These are phyloP conservation scores for Fusarium poae DNA, from an alignment of 2,329 filamentous ascomycete genomes.

Conservation along the genomic window DNA sequence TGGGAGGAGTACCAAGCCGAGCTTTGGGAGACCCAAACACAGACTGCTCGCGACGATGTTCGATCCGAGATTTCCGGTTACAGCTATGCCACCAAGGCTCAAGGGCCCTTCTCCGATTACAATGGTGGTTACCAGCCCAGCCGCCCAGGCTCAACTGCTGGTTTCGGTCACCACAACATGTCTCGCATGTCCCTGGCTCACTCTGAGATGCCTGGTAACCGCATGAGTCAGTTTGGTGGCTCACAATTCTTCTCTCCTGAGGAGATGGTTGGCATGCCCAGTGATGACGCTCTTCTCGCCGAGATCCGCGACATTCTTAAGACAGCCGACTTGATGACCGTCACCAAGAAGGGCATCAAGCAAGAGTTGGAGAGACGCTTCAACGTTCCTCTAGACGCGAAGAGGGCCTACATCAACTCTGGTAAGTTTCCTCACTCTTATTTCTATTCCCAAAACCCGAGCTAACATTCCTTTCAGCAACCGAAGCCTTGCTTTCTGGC, in stretches of 20 bases:
- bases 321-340: conserved; percentile 94
- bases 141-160: conserved; percentile 68
- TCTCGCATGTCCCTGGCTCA: conserved; percentile 85
- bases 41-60: conserved; percentile 84
- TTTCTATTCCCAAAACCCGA: background rate
- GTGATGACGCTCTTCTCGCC: conserved; percentile 87
- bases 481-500: conserved; percentile 82
- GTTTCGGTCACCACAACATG: conserved; percentile 59
- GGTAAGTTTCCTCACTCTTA: conserved; percentile 65
- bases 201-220: conserved; percentile 73
- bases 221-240: conserved; percentile 71
- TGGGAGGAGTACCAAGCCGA: conserved; percentile 99
- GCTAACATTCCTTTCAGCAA: conserved; percentile 64
- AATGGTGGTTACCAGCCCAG: conserved; percentile 72
- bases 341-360: conserved; percentile 99
- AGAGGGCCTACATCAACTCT: conserved; percentile 93
- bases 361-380: conserved; percentile 91
- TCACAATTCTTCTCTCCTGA: conserved; percentile 71
- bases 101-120: conserved; percentile 76
- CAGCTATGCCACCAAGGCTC: conserved; percentile 91
- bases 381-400: conserved; percentile 85
- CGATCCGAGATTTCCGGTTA: conserved; percentile 92
- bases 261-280: conserved; percentile 81
- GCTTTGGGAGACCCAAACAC: conserved; percentile 94
- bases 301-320: conserved; percentile 95